Evolutionary conservation across 345 rosid species (phyloP), one percentile per base, ranked within the genome.

Genomic region (Populus simonii): DNA sequence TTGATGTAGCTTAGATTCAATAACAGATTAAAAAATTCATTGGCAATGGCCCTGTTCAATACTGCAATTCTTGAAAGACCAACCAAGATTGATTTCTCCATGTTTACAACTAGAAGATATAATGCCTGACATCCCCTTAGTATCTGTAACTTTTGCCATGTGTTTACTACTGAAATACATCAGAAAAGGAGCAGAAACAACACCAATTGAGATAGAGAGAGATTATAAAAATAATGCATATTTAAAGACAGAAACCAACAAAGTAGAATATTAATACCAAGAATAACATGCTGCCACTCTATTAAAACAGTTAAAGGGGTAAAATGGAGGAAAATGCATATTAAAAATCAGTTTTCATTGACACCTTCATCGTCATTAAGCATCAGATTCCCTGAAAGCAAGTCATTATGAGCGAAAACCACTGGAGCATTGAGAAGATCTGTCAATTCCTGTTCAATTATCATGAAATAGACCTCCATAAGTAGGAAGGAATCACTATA

Each of bases 351-450:
- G 55, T 49, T 31, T 57, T 25, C 20, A n/a, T 22, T 22, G 67
- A 71, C 68, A 93, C 98, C 99, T 89, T 90, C 89, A 62, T 88
- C 94, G 12, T 90, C 98, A 74, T 92, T 96, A 51, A 86, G 80
- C 99, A 96, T 96, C 76, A 96, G 71, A 80, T 96, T 96, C 75
- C 98, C 99, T 18, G 94, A 93, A 41, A 96, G 96, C 85, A 96
- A 86, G 89, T 96, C 99, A 77, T 93, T 96, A 79, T 96, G 99
- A 72, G 94, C 84, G 88, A 91, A 96, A 80, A 96, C 98, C 75
- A 93, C 94, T 0, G 98, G 93, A 78, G 98, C 71, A 68, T 88
- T 88, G 73, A 96, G 90, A 81, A 66, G 81, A 77, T 81, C 88
- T 39, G 98, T 84, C 85, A 93, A 84, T 84, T 93, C 98, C 99